Base-by-base conservation (phyloP, 1,284 basidiomycete species). In the Xerocomus nothofagi region DNA sequence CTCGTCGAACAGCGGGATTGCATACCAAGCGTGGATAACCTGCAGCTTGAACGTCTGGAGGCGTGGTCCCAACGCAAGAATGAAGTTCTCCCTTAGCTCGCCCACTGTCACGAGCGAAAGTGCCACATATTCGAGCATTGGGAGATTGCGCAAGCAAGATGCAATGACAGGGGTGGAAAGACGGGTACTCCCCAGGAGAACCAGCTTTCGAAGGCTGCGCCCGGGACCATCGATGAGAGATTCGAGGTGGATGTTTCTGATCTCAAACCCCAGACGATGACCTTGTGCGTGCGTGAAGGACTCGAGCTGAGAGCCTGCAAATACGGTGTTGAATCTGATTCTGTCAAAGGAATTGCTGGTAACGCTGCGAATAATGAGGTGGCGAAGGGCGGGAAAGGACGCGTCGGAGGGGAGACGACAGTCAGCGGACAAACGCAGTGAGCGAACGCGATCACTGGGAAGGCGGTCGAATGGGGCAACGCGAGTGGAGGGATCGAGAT, bases 311-410 rank as follows among this genome's bases (percentile, higher is more conserved):
- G 67, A 61, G 17, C 49, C 50, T 6, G 57, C 53, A 59, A 73
- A 69, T 48, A 53, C 56, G 14, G 59, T 47, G 39, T 59, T 49
- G 36, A 71, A 52, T 42, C 54, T 58, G 39, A 63, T 61, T 34
- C 58, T 57, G 50, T 77, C 73, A 50, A 76, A 70, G 39, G 63
- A 61, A 45, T 66, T 72, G 38, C 70, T 68, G 11, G 67, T 71
- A 27, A 74, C 59, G 27, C 65, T 67, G 39, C 58, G 47, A 15
- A 76, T 61, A 5, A 58, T 58, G 48, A 74, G 61, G 29, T 64
- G 55, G 15, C 62, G 62, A 30, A 74, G 61, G n/a, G 53, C 49
- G 7, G 69, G 67, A 15, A 66, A 51, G 26, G 48, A 36, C 4
- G 51, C 32, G 0, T 51, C 10, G 37, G 45, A n/a, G 15, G 49